Percentiles rank a stretch among this genome's conserved stretches.
These are phyloP conservation scores for Colletotrichum sp. DNA, from an alignment of 2,329 filamentous ascomycete genomes.

Conservation along the genomic window DNA sequence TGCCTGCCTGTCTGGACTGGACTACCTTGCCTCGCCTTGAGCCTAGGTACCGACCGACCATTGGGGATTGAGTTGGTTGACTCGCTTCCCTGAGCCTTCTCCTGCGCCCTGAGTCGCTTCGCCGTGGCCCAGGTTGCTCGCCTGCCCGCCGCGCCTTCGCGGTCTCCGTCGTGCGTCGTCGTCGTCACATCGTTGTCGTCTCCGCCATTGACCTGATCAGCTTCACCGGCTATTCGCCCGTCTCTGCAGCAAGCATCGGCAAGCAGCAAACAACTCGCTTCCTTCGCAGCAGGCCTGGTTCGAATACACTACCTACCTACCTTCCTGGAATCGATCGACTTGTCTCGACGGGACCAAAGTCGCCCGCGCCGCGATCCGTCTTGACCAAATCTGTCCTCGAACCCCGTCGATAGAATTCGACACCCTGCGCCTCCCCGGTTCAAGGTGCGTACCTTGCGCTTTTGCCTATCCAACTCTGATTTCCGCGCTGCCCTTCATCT, in stretches of 20 bases:
- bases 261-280: background rate
- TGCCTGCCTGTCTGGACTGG: background rate
- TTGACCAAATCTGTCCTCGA: background rate
- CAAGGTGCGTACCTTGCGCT: constrained; percentile 7
- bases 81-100: background rate
- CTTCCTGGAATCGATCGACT: background rate
- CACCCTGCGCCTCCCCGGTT: background rate
- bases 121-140: background rate
- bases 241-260: background rate
- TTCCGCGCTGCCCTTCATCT: background rate
- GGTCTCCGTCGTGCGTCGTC: background rate
- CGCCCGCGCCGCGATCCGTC: background rate
- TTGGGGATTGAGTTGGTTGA: background rate
- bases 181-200: background rate
- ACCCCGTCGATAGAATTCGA: background rate
- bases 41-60: background rate
- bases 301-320: background rate
- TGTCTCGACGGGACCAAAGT: background rate
- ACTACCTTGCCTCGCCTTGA: background rate
- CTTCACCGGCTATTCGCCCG: background rate
- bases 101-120: constrained; percentile 1
- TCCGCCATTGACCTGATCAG: background rate
- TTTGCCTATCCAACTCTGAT: background rate
- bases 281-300: background rate
- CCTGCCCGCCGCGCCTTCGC: background rate